Evolutionary conservation across 768 basidiomycete species (phyloP).

Genomic region (Serendipita sp.): DNA sequence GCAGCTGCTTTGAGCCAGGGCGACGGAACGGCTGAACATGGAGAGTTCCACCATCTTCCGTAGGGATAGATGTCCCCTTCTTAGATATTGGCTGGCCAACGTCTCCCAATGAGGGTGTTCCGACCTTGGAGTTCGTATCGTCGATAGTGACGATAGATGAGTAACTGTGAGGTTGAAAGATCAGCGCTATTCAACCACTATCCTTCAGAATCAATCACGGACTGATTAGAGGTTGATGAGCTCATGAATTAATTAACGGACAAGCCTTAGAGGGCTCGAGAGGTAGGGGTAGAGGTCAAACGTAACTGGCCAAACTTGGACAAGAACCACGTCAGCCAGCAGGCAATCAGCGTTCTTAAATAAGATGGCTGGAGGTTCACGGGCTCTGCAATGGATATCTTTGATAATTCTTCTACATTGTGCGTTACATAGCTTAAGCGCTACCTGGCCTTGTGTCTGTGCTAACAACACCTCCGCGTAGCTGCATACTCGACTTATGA

Average conservation of each 20-base stretch:
- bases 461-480: neutral
- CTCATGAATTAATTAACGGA: neutral
- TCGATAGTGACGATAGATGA: neutral
- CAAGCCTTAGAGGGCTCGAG: neutral
- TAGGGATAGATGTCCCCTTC: neutral
- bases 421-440: neutral
- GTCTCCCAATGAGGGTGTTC: neutral
- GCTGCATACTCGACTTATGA: slow-evolving; percentile 3
- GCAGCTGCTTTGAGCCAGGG: slow-evolving; percentile 53
- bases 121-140: neutral
- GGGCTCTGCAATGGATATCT: neutral
- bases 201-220: too few relatives aligned
- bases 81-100: neutral
- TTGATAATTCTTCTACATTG: neutral
- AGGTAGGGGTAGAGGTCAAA: neutral
- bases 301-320: neutral
- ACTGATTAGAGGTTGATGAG: too few relatives aligned
- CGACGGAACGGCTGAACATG: slow-evolving; percentile 65
- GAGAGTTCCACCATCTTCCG: slow-evolving; percentile 31
- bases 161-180: neutral
- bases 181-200: too few relatives aligned
- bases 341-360: neutral
- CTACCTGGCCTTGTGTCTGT: neutral
- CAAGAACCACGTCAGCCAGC: neutral
- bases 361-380: neutral